Evolutionary conservation across 352 stramenopile genomes (phyloP), one percentile per base, ranked within the genome.

Genomic region (Phytophthora citrophthora): DNA sequence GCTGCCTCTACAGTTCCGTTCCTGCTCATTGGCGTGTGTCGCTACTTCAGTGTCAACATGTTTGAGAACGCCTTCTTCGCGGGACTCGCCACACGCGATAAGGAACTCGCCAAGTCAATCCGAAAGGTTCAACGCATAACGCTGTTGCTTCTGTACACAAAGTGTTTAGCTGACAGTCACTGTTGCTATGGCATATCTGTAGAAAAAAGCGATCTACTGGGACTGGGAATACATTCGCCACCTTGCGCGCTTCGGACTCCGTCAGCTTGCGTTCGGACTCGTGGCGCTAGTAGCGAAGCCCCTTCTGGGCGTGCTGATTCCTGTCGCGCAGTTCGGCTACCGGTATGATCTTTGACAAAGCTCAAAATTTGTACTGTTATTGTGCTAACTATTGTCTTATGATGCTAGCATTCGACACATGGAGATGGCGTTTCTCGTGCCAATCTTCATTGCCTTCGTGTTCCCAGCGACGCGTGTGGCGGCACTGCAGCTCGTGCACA

Each of bases 51-150:
- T 57, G 76, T 89, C 48, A 47, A 53, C 29, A 79, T 88, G 48
- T 91, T 91, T 58, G 83, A 91, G 56, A 76, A 86, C 57, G 83
- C 76, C 20, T 91, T 89, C 65, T 91, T 91, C 50, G 78, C 76
- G n/a, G 83, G 78, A 0, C 57, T 91, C 12, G 65, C 69, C 3
- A 67, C 69, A 6, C 72, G 77, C 10, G 75, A 91, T 41, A 40
- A 72, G 5, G 32, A 63, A 2, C 74, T 91, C 2, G 71, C 75
- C 12, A 49, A 50, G 34, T 44, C 39, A 1, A 91, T 91, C 24
- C 68, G 64, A 63, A 63, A 75, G 56, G 79, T 88, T 18, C 34
- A 20, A 10, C 29, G 29, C 29, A 32, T 34, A 34, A 34, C 29
- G 29, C 29, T 32, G 29, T 32, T 32, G 29, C 7, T 32, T 6